phyloP scores from a whole-genome alignment of 495 filamentous ascomycete genomes.

The Neurospora tetraspora region DNA sequence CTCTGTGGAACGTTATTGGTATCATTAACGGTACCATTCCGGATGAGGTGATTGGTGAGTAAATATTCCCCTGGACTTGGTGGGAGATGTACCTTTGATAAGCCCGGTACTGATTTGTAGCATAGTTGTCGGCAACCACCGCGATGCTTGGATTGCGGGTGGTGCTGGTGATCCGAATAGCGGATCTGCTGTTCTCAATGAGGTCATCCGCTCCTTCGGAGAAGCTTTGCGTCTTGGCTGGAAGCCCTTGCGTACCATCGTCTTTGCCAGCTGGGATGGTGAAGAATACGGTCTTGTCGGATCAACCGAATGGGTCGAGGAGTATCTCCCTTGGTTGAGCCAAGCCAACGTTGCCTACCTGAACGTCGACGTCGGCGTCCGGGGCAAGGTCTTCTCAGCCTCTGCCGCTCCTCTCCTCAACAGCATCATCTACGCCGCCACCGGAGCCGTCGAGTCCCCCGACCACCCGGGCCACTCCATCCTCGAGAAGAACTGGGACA shows the following conservation, averaged over 20 bases:
- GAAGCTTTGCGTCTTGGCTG: slow-evolving; percentile 70
- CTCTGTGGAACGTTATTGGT: slow-evolving; percentile 92
- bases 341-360: slow-evolving; percentile 75
- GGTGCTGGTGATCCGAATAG: slow-evolving; percentile 82
- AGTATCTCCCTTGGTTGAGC: slow-evolving; percentile 77
- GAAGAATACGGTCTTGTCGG: slow-evolving; percentile 90
- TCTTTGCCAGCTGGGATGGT: slow-evolving; percentile 92
- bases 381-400: slow-evolving; percentile 60
- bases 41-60: slow-evolving; percentile 51
- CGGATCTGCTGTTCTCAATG: slow-evolving; percentile 82
- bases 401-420: slow-evolving; percentile 72
- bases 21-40: slow-evolving; percentile 83
- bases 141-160: slow-evolving; percentile 88
- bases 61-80: neutral
- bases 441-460: slow-evolving; percentile 62
- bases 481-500: slow-evolving; percentile 58
- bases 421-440: slow-evolving; percentile 60
- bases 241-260: slow-evolving; percentile 83
- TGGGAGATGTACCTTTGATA: neutral
- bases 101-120: neutral
- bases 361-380: slow-evolving; percentile 77
- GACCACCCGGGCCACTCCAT: slow-evolving; percentile 74
- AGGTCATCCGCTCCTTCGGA: slow-evolving; percentile 75
- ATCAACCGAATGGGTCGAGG: slow-evolving; percentile 93
- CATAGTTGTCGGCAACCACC: slow-evolving; percentile 86